A percentile compares a stretch with the other conserved stretches of the same genome.
Conservation (phyloP, 1,284 basidiomycete species). For the Fomitiporia mediterranea region DNA sequence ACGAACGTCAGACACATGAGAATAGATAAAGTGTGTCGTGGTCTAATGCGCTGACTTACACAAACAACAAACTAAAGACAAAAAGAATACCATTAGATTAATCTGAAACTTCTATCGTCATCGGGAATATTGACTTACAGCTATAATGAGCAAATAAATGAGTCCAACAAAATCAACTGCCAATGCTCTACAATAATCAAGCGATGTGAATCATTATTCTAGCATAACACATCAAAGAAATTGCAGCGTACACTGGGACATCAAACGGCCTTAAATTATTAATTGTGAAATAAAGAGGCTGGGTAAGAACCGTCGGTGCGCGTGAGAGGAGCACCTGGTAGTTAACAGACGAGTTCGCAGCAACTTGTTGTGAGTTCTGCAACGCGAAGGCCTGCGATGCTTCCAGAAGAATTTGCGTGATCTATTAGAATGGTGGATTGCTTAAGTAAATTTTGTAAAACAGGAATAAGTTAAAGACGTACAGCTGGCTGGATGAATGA, state of each 20-base stretch:
- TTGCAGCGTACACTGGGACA: conserved; percentile 46
- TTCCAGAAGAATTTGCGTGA: not conserved
- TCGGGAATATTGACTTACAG: conserved; percentile 34
- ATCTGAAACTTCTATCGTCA: conserved; percentile 27
- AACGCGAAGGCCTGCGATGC: conserved; percentile 36
- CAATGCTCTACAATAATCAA: conserved; percentile 44
- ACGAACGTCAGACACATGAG: not conserved
- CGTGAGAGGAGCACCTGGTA: conserved; percentile 36
- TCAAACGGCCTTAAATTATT: conserved; percentile 65
- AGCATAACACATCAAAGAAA: not conserved
- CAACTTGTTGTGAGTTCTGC: conserved; percentile 8
- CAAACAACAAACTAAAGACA: conserved; percentile 35
- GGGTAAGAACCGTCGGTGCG: conserved; percentile 55
- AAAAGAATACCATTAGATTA: conserved; percentile 22
- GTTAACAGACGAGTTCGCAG: conserved; percentile 31
- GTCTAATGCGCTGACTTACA: conserved; percentile 31
- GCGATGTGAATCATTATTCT: not conserved
- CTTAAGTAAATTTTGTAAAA: not conserved
- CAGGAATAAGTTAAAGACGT: conserved; percentile 16
- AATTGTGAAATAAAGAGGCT: conserved; percentile 46
- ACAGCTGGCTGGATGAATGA: not conserved
- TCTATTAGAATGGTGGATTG: not conserved
- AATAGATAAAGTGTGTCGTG: not conserved
- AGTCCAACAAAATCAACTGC: conserved; percentile 73
- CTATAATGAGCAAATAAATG: conserved; percentile 67